Conservation (phyloP, 192 early-diverging fungal genomes). For the Podila minutissima region DNA sequence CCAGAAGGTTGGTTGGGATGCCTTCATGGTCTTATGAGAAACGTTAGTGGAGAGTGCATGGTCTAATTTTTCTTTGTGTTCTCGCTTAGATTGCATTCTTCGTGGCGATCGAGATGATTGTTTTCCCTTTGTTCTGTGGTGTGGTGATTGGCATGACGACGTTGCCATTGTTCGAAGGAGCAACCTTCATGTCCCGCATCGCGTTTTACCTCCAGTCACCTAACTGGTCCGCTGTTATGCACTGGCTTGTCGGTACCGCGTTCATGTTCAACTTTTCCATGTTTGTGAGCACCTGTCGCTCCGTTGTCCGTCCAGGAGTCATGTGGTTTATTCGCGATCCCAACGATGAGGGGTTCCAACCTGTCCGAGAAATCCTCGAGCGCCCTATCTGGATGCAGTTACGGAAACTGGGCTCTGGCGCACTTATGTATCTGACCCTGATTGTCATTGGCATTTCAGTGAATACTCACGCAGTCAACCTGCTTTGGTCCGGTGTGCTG, state of each 20-base stretch:
- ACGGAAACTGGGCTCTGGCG: conserved; percentile 83
- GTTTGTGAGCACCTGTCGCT: conserved; percentile 83
- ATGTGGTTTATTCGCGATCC: conserved; percentile 99
- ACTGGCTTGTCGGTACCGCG: conserved; percentile 93
- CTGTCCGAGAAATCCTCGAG: conserved; percentile 93
- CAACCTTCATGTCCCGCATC: conserved; percentile 65
- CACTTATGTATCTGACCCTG: conserved; percentile 85
- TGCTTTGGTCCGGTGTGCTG: conserved; percentile 50
- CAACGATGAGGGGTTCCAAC: conserved; percentile 94
- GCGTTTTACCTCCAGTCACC: conserved; percentile 69
- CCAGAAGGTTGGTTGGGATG: conserved; percentile 58
- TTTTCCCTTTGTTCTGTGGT: conserved; percentile 92
- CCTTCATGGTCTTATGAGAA: neutral
- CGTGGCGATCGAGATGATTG: conserved; percentile 84
- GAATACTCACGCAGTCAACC: conserved; percentile 50
- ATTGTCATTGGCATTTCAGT: conserved; percentile 80
- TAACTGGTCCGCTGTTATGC: conserved; percentile 76
- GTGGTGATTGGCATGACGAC: conserved; percentile 86
- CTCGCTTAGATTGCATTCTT: conserved; percentile 78
- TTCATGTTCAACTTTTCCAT: conserved; percentile 96
- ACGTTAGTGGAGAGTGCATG: neutral
- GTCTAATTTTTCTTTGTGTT: neutral
- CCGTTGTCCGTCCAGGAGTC: conserved; percentile 90
- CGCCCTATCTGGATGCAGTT: conserved; percentile 79
- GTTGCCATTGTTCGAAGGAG: conserved; percentile 75